Conservation (phyloP, 345 rosid genomes). For the Salix viminalis region DNA sequence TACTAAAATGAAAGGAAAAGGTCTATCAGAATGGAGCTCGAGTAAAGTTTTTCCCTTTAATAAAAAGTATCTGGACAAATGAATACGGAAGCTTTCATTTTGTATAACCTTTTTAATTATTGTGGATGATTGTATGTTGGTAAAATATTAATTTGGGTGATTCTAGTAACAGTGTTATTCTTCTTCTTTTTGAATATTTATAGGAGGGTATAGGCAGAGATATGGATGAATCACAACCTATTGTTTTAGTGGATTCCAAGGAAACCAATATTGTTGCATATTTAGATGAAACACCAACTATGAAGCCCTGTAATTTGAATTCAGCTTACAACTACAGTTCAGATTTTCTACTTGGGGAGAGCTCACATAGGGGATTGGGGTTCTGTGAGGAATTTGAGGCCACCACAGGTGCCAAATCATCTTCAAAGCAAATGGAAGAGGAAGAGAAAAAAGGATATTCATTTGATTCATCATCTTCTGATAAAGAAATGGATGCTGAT, state of each 20-base stretch:
- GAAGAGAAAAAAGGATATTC: slow-evolving; percentile 24
- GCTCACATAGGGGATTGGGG: slow-evolving; percentile 62
- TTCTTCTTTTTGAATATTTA: slow-evolving; percentile 9
- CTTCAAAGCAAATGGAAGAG: slow-evolving; percentile 37
- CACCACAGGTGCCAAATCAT: slow-evolving; percentile 37
- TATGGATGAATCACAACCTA: slow-evolving; percentile 29
- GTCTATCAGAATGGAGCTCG: background rate
- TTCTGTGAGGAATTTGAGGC: slow-evolving; percentile 51
- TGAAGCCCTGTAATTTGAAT: slow-evolving; percentile 29
- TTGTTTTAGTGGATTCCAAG: slow-evolving; percentile 44
- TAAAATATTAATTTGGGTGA: background rate
- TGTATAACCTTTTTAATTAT: background rate
- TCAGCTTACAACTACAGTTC: slow-evolving; percentile 55
- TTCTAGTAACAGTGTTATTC: background rate
- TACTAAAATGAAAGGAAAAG: background rate
- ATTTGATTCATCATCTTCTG: slow-evolving; percentile 29
- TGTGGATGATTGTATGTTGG: background rate
- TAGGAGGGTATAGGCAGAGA: slow-evolving; percentile 29
- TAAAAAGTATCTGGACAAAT: background rate
- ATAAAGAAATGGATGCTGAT: slow-evolving; percentile 33
- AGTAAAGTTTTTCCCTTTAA: background rate
- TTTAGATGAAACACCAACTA: slow-evolving; percentile 50
- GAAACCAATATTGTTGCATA: slow-evolving; percentile 51
- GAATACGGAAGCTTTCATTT: background rate
- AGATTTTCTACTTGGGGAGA: slow-evolving; percentile 59